Evolutionary conservation across 495 filamentous ascomycete species (phyloP).

Genomic region (Rhypophila decipiens): DNA sequence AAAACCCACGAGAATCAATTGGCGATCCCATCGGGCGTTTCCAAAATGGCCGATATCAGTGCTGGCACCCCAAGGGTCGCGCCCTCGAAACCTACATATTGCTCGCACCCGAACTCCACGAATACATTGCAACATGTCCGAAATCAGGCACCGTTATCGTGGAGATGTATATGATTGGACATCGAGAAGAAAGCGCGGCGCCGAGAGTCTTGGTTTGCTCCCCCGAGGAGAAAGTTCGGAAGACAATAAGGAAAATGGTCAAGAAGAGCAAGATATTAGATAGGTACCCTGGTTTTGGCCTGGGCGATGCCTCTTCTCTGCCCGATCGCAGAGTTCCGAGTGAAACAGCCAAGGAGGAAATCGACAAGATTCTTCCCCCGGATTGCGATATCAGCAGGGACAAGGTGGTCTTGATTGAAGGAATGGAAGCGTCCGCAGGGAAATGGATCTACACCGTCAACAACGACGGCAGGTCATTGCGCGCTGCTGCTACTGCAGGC

Average conservation of each 20-base stretch:
- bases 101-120: not conserved
- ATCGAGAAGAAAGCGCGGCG: not conserved
- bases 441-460: not conserved
- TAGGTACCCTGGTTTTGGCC: not conserved
- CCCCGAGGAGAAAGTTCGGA: not conserved
- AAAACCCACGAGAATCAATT: not conserved
- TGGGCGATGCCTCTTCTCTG: not conserved
- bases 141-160: not conserved
- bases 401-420: not conserved
- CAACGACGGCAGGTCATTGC: not conserved
- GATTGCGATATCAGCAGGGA: not conserved
- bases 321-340: not conserved
- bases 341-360: not conserved
- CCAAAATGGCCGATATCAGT: not conserved
- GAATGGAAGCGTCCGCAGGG: not conserved
- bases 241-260: not conserved
- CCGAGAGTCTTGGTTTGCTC: not conserved
- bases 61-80: not conserved
- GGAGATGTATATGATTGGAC: not conserved
- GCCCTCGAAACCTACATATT: not conserved
- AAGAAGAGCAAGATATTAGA: not conserved
- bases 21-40: not conserved
- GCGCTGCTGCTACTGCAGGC: not conserved
- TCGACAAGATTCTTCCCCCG: not conserved
- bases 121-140: not conserved